Evolutionary conservation across 129 eudicot genomes (phyloP).

Genomic region (Escallonia rubra): DNA sequence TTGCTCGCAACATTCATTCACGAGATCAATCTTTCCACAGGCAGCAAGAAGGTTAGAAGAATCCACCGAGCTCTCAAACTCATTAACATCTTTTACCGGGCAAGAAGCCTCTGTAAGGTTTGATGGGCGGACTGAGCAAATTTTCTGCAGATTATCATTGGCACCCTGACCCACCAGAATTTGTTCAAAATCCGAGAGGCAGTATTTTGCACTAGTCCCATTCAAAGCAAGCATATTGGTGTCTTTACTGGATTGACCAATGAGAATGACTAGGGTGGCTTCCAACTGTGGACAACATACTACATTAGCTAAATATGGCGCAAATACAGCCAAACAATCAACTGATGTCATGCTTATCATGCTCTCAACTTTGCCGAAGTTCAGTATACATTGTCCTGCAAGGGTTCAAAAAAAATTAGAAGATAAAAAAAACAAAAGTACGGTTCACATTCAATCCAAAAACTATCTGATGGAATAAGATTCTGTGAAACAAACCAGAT

Average conservation of each 20-base stretch:
- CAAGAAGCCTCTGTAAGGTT: slow-evolving; percentile 89
- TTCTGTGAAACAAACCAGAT: slow-evolving; percentile 54
- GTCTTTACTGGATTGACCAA: slow-evolving; percentile 79
- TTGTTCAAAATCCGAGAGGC: slow-evolving; percentile 77
- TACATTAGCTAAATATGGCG: slow-evolving; percentile 82
- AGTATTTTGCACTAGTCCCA: slow-evolving; percentile 55
- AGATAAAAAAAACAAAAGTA: neutral
- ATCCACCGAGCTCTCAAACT: slow-evolving; percentile 66
- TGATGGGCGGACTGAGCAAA: slow-evolving; percentile 64
- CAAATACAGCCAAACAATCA: slow-evolving; percentile 82
- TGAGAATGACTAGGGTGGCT: slow-evolving; percentile 75
- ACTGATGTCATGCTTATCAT: slow-evolving; percentile 73
- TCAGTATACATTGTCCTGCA: slow-evolving; percentile 70
- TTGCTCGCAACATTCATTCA: slow-evolving; percentile 88
- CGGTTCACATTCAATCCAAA: neutral
- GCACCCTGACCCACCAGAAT: slow-evolving; percentile 86
- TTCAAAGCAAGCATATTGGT: slow-evolving; percentile 69
- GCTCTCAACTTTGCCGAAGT: slow-evolving; percentile 57
- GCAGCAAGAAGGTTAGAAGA: slow-evolving; percentile 64
- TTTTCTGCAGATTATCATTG: slow-evolving; percentile 55
- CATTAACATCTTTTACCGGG: slow-evolving; percentile 76
- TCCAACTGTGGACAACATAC: slow-evolving; percentile 94
- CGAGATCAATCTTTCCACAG: slow-evolving; percentile 78
- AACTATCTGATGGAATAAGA: neutral
- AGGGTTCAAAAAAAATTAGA: neutral